Percentiles rank a stretch among this genome's conserved stretches.
Evolutionary conservation across 176 grass and related monocot species (phyloP).

Genomic region (Eleusine coracana): DNA sequence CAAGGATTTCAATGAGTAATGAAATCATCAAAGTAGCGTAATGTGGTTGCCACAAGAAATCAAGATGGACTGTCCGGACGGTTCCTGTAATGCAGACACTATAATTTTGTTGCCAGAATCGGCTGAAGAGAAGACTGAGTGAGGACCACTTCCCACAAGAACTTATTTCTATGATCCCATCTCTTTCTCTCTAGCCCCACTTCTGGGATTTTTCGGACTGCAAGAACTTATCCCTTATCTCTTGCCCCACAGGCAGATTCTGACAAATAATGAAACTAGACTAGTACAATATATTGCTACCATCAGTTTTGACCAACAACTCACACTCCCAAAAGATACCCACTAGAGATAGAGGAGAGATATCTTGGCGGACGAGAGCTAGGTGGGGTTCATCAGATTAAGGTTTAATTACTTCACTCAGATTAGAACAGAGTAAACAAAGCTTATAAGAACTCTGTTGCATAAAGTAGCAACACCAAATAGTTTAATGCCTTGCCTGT

Average conservation of each 20-base stretch:
- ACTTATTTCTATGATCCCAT: not conserved
- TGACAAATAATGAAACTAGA: not conserved
- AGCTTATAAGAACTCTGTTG: conserved; percentile 30
- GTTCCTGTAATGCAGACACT: not conserved
- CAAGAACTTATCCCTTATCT: conserved; percentile 28
- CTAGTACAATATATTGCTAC: not conserved
- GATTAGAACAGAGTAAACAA: conserved; percentile 1
- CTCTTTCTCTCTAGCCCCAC: conserved; percentile 15
- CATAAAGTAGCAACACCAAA: conserved; percentile 35
- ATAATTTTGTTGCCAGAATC: not conserved
- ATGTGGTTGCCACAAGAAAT: not conserved
- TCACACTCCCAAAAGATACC: conserved; percentile 22
- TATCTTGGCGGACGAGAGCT: not conserved
- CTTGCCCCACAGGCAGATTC: conserved; percentile 26
- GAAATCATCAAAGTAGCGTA: conserved; percentile 13
- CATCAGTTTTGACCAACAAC: conserved; percentile 32
- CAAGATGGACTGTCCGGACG: conserved; percentile 2
- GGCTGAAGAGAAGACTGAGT: not conserved
- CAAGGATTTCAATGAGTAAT: conserved; percentile 2
- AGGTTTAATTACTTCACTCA: conserved; percentile 4
- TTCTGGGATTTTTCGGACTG: conserved; percentile 31
- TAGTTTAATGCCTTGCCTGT: conserved; percentile 29
- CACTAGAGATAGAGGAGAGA: not conserved
- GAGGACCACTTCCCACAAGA: conserved; percentile 20
- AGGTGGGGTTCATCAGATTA: not conserved